Evolutionary conservation across 768 basidiomycete species (phyloP), one percentile per base, ranked within the genome.

Genomic region (Thelephora ganbajun): DNA sequence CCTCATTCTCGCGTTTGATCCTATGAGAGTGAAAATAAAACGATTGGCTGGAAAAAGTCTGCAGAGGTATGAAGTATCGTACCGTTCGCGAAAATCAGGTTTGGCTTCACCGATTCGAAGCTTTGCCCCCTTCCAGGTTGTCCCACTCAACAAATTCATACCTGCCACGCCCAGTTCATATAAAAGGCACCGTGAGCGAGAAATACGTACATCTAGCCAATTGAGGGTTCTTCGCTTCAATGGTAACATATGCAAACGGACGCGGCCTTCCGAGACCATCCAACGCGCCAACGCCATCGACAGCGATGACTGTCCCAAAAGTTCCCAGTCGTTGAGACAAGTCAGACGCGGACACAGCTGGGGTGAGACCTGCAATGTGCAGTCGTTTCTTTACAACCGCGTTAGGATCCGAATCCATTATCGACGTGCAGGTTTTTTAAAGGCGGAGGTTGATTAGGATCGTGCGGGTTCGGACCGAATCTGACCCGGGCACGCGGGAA

Each of bases 121-220:
- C 54, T 83, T 89, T 18, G 86, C 66, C n/a, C 89, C 89, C 64
- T 88, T 90, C 84, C 86, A 92, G 0, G 76, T 84, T 5, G 83
- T 77, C 33, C 89, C 88, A 51, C 81, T 88, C 22, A 91, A 70
- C 2, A 77, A 60, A 57, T 77, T 88, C 60, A 85, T 67, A 61
- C 85, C 85, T 88, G 30, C 1, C 6, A 26, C 33, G 23, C 30
- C 13, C 16, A 45, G 46, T 20, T 44, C 33, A 39, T 36, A 14
- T 35, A 14, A 33, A 33, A 36, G 18, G 26, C 1, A 5, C 3
- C 5, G 1, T 33, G 30, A 35, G 43, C 18, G 33, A 45, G 30
- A n/a, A 45, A 48, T 23, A 63, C 76, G 49, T 54, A 87, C 87
- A 90, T 69, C 70, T 76, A 7, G 77, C 65, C 4, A 90, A 59